phyloP scores from a whole-genome alignment of 805 yeast genomes.

The Vanderwaltozyma yarrowii region DNA sequence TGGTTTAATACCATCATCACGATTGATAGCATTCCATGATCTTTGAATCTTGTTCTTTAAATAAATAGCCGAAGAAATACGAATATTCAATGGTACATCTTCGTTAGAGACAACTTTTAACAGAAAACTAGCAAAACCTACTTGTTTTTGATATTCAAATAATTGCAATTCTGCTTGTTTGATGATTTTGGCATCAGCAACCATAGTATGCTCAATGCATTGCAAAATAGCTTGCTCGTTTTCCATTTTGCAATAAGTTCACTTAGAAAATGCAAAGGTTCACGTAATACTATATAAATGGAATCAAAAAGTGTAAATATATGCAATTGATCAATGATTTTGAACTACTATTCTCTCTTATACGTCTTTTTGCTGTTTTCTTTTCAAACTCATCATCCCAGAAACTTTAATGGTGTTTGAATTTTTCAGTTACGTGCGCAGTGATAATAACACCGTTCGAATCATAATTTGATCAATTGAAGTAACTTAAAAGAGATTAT shows the following conservation, averaged over 20 bases:
- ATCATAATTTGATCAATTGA: too few relatives aligned
- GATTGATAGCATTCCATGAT: slow-evolving; percentile 36
- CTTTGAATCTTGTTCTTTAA: slow-evolving; percentile 53
- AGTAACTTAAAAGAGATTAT: too few relatives aligned
- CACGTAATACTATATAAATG: too few relatives aligned
- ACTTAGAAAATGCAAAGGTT: too few relatives aligned
- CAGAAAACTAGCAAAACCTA: slow-evolving; percentile 48
- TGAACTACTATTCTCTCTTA: too few relatives aligned
- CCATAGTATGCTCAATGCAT: slow-evolving; percentile 45
- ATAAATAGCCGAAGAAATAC: slow-evolving; percentile 56
- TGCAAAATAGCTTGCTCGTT: slow-evolving; percentile 41
- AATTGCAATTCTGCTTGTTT: slow-evolving; percentile 46
- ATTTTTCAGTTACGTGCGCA: too few relatives aligned
- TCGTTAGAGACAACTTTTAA: slow-evolving; percentile 40
- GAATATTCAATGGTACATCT: slow-evolving; percentile 33
- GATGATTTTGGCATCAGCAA: slow-evolving; percentile 39
- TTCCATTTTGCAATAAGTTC: slow-evolving; percentile 13
- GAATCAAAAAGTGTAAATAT: too few relatives aligned
- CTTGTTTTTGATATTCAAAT: slow-evolving; percentile 40
- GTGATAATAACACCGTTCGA: too few relatives aligned
- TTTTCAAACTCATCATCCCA: too few relatives aligned
- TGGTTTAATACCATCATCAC: slow-evolving; percentile 25
- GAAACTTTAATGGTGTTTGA: too few relatives aligned
- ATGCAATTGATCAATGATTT: too few relatives aligned
- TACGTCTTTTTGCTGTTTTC: too few relatives aligned